Conservation (phyloP, 805 yeast species). For the Brettanomyces naardenensis region DNA sequence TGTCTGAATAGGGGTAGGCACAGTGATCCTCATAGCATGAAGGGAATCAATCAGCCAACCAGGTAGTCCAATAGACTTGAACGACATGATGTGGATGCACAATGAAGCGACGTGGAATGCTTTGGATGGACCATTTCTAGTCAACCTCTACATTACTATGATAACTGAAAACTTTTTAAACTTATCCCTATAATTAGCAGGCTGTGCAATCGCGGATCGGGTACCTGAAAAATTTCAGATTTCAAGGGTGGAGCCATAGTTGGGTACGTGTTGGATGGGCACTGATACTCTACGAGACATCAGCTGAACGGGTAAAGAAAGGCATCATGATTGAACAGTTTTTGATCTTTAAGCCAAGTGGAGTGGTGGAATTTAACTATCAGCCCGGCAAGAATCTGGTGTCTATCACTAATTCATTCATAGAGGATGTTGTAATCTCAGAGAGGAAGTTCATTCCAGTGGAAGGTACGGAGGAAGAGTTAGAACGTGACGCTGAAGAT, state of each 20-base stretch:
- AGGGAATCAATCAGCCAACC: conserved; percentile 83
- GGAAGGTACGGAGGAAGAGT: conserved; percentile 12
- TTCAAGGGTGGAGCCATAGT: too few relatives aligned
- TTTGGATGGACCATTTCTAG: too few relatives aligned
- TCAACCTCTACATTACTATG: too few relatives aligned
- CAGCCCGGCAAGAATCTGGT: conserved; percentile 32
- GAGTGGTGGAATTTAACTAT: conserved; percentile 43
- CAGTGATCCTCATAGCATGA: conserved; percentile 67
- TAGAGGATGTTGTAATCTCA: conserved; percentile 40
- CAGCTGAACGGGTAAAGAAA: too few relatives aligned
- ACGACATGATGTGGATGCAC: conserved; percentile 18
- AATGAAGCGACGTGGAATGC: too few relatives aligned
- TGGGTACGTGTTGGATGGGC: too few relatives aligned
- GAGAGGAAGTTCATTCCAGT: conserved; percentile 24
- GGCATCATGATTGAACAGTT: conserved; percentile 42
- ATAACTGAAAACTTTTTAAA: too few relatives aligned
- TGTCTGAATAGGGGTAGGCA: conserved; percentile 81
- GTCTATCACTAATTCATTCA: conserved; percentile 36
- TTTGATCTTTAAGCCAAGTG: conserved; percentile 42
- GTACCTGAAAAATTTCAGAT: too few relatives aligned
- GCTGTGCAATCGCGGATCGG: too few relatives aligned
- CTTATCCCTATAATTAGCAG: too few relatives aligned
- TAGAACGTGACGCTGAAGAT: conserved; percentile 4
- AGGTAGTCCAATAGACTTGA: conserved; percentile 57
- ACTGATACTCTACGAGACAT: too few relatives aligned